These are phyloP conservation scores for Xylaria telfairii DNA, from an alignment of 495 filamentous ascomycete species.

Conservation along the genomic window DNA sequence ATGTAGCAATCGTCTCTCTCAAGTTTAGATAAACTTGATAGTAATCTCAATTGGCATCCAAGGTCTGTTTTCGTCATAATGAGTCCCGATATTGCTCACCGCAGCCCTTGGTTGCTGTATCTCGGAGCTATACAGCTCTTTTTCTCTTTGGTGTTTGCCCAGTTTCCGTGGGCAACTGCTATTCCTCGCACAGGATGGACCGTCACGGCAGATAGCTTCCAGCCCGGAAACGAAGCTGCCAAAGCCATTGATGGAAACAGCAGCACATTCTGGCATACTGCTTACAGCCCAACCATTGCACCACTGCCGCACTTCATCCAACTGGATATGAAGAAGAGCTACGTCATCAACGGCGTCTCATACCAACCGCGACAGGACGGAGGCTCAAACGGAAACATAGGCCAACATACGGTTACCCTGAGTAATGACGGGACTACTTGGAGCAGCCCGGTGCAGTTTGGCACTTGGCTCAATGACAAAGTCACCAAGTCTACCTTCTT, in stretches of 20 bases:
- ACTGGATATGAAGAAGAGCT: conserved; percentile 42
- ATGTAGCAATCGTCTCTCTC: background rate
- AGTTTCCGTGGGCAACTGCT: conserved; percentile 18
- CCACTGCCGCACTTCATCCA: conserved; percentile 40
- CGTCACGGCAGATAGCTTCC: conserved; percentile 36
- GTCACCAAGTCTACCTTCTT: conserved; percentile 50
- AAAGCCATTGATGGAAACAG: conserved; percentile 38
- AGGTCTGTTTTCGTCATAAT: background rate
- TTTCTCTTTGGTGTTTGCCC: conserved; percentile 12
- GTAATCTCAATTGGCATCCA: background rate
- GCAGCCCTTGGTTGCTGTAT: conserved; percentile 19
- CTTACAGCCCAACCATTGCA: conserved; percentile 31
- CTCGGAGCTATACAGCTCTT: conserved; percentile 11
- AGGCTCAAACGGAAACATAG: conserved; percentile 44
- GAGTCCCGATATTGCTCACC: background rate
- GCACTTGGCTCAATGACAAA: conserved; percentile 50
- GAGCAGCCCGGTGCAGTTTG: conserved; percentile 48
- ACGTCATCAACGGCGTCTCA: conserved; percentile 29
- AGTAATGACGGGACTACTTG: conserved; percentile 49
- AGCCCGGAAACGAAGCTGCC: conserved; percentile 32
- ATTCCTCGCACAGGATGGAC: conserved; percentile 26
- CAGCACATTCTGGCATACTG: conserved; percentile 39
- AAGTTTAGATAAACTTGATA: background rate
- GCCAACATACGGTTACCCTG: conserved; percentile 46
- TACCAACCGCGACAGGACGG: conserved; percentile 44